phyloP scores from a whole-genome alignment of 306 rosid species.

The Oxytropis ochrocephala region DNA sequence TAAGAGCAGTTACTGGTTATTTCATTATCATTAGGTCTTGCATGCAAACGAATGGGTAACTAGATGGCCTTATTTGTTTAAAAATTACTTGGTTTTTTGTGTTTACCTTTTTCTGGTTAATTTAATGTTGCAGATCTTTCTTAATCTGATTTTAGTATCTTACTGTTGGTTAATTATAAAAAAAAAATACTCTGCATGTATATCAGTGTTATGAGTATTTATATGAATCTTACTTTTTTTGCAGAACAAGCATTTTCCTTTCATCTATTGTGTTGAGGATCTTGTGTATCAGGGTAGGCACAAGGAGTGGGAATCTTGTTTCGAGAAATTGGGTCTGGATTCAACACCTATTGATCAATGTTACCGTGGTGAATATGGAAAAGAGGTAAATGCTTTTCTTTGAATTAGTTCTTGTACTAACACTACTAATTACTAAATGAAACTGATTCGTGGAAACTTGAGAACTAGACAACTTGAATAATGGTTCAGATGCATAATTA shows the following conservation, averaged over 20 bases:
- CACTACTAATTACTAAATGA: conserved; percentile 4
- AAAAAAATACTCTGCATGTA: background rate
- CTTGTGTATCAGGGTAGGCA: conserved; percentile 25
- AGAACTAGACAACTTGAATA: background rate
- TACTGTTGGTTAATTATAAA: background rate
- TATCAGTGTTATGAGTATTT: background rate
- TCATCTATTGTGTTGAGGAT: conserved; percentile 67
- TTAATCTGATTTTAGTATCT: background rate
- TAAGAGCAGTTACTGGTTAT: background rate
- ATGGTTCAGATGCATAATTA: too few species aligned
- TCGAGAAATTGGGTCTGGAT: conserved; percentile 56
- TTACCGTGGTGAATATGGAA: conserved; percentile 53
- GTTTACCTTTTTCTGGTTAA: background rate
- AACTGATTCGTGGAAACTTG: background rate
- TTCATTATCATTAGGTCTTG: background rate
- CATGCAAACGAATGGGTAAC: background rate
- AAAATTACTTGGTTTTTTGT: background rate
- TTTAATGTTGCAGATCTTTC: background rate
- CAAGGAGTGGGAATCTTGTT: conserved; percentile 66
- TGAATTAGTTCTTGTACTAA: background rate
- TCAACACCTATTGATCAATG: conserved; percentile 50
- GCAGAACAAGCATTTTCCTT: conserved; percentile 74
- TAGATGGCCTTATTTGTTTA: background rate
- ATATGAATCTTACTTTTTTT: background rate
- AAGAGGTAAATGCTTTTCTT: conserved; percentile 50